Evolutionary conservation across 805 yeast genomes (phyloP).

Genomic region (Metschnikowia sp.): DNA sequence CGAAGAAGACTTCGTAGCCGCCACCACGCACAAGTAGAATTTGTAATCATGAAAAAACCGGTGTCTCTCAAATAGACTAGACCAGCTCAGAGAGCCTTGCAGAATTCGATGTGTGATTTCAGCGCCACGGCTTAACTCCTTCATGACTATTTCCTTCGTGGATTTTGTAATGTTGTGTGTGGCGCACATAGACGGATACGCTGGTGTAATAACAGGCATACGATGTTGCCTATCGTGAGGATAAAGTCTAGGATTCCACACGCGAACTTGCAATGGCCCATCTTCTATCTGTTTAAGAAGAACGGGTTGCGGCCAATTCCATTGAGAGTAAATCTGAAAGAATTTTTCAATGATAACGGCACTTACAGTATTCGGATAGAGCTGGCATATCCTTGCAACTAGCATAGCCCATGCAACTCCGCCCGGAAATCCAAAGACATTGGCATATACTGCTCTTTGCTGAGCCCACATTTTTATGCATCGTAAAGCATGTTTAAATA

Average conservation of each 20-base stretch:
- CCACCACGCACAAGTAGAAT: constrained; percentile 79
- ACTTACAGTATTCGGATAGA: constrained; percentile 94
- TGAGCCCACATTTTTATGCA: constrained; percentile 97
- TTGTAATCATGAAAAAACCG: constrained; percentile 81
- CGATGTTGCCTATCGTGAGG: constrained; percentile 85
- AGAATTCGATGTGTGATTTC: constrained; percentile 67
- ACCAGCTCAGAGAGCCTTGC: constrained; percentile 66
- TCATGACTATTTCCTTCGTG: constrained; percentile 75
- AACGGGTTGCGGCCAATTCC: constrained; percentile 99
- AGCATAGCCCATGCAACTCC: constrained; percentile 99
- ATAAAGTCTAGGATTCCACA: constrained; percentile 94
- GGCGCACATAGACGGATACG: constrained; percentile 98
- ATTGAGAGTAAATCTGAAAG: constrained; percentile 77
- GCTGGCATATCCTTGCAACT: constrained; percentile 95
- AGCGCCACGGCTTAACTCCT: constrained; percentile 77
- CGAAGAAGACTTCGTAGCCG: constrained; percentile 64
- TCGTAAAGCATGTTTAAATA: constrained; percentile 86
- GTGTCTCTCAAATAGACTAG: constrained; percentile 71
- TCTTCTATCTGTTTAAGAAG: constrained; percentile 89
- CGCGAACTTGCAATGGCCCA: constrained; percentile 92
- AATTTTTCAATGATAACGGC: constrained; percentile 85
- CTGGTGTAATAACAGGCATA: constrained; percentile 98
- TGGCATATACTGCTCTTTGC: constrained; percentile 91
- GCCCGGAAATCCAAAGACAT: constrained; percentile 96
- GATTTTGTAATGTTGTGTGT: constrained; percentile 95